Evolutionary conservation across 805 yeast species (phyloP), one percentile per base, ranked within the genome.

Genomic region (Candida corydali): DNA sequence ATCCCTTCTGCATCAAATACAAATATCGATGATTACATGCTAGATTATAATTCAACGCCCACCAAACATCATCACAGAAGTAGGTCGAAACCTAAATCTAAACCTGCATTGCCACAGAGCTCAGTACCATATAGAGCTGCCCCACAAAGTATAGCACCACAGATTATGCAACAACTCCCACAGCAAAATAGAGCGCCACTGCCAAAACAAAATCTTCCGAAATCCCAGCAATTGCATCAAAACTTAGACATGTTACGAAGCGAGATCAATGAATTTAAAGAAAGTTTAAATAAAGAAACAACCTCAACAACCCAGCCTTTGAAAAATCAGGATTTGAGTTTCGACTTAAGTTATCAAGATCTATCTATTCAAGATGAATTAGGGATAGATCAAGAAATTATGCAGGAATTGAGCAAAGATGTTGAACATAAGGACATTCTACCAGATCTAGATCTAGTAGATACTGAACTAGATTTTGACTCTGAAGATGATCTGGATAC

Each of bases 251-350:
- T 67, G 40, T 53, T 67, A 36, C 43, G 73, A 34, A 54, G 59
- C 17, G 73, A 67, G 42, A 65, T 67, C 42, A 66, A 67, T 42
- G 72, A 67, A 39, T 67, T 67, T 42, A 67, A 65, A 36, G 72
- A 66, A 37, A 64, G 68, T 37, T 54, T 67, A 41, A 55, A 56
- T 26, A 52, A 48, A 28, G 41, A 46, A 8, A 67, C 61, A 18
- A 6, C 7, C 7, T 17, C 3, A 23, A 8, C 9, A 22, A 24
- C 16, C 14, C 18, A 29, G 14, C 15, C 29, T 23, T 23, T 15
- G 4, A 22, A 24, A 25, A 17, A 11, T 17, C 20, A 19, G 20
- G 70, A 65, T 38, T 33, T 64, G 39, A 63, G 70, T 33, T 67
- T 67, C 38, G 73, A 67, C 22, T 47, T 56, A 26, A 55, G 65